phyloP scores from a whole-genome alignment of 179 eudicot genomes.

The Silene coronaria region DNA sequence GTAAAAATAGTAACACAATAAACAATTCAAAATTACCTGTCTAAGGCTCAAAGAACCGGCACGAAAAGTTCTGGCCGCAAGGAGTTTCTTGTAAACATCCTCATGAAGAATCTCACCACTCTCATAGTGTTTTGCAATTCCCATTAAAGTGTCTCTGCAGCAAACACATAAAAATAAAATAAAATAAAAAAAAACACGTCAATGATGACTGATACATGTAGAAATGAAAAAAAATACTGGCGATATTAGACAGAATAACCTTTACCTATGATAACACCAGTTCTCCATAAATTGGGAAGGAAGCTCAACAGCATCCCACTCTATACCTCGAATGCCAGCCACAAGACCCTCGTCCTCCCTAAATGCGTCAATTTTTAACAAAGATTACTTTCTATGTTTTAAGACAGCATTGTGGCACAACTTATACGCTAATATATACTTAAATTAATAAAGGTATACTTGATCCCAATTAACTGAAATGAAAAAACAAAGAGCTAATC shows the following conservation, averaged over 20 bases:
- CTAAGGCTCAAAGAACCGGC: constrained; percentile 83
- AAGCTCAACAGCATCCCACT: constrained; percentile 99
- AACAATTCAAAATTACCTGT: constrained; percentile 44
- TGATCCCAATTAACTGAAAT: background rate
- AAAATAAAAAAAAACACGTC: too few relatives aligned
- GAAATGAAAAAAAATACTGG: background rate
- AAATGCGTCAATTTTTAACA: background rate
- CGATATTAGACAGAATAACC: background rate
- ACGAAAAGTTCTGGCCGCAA: constrained; percentile 85
- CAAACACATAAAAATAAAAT: constrained; percentile 15
- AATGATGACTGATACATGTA: background rate
- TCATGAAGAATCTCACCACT: constrained; percentile 85
- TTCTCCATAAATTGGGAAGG: constrained; percentile 99
- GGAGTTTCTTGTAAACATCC: constrained; percentile 74
- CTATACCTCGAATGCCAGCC: constrained; percentile 91
- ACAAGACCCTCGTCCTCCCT: constrained; percentile 96
- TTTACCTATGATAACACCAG: constrained; percentile 97
- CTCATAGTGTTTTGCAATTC: constrained; percentile 92
- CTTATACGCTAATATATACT: background rate
- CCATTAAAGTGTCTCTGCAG: constrained; percentile 86
- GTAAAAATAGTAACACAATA: background rate
- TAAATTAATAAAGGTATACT: background rate
- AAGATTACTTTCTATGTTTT: background rate
- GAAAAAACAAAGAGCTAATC: background rate
- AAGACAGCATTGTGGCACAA: background rate